These are phyloP conservation scores for Neonothopanus nambi DNA, from an alignment of 1,284 basidiomycete genomes.

Conservation along the genomic window DNA sequence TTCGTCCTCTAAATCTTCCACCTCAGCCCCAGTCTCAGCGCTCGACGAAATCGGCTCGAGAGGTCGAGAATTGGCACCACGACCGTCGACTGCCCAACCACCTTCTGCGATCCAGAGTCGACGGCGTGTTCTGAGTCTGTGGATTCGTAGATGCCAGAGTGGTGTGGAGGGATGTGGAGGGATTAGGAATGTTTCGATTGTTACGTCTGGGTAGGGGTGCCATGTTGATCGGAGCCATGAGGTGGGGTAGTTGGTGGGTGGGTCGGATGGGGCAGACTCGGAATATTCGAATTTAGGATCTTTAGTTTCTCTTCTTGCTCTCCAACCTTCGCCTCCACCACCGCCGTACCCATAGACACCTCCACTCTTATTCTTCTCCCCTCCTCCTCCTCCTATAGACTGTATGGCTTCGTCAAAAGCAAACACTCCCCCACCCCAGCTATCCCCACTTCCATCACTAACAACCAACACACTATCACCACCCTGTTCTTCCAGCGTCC, in stretches of 20 bases:
- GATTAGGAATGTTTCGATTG: conserved; percentile 73
- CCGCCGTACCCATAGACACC: conserved; percentile 17
- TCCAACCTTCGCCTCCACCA: conserved; percentile 71
- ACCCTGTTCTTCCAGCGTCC: conserved; percentile 70
- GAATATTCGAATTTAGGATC: conserved; percentile 57
- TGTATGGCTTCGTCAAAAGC: no score
- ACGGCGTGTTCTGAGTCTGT: conserved; percentile 48
- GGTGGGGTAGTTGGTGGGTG: no score
- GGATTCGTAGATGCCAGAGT: conserved; percentile 70
- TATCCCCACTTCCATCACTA: conserved; percentile 37
- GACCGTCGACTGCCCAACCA: conserved; percentile 73
- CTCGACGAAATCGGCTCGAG: conserved; percentile 52
- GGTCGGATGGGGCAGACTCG: conserved; percentile 31
- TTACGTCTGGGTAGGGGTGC: conserved; percentile 73
- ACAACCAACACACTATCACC: conserved; percentile 71
- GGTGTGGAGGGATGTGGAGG: conserved; percentile 59
- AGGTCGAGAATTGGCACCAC: conserved; percentile 61
- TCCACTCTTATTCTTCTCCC: no score
- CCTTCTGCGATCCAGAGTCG: conserved; percentile 63
- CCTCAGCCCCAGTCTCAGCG: conserved; percentile 13
- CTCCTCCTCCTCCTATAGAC: no score
- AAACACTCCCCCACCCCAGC: no score
- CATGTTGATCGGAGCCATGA: conserved; percentile 71
- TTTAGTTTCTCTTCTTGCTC: conserved; percentile 60
- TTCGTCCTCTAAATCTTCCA: conserved; percentile 37